Evolutionary conservation across 495 filamentous ascomycete species (phyloP).

Genomic region (Hypoxylon lenormandii): DNA sequence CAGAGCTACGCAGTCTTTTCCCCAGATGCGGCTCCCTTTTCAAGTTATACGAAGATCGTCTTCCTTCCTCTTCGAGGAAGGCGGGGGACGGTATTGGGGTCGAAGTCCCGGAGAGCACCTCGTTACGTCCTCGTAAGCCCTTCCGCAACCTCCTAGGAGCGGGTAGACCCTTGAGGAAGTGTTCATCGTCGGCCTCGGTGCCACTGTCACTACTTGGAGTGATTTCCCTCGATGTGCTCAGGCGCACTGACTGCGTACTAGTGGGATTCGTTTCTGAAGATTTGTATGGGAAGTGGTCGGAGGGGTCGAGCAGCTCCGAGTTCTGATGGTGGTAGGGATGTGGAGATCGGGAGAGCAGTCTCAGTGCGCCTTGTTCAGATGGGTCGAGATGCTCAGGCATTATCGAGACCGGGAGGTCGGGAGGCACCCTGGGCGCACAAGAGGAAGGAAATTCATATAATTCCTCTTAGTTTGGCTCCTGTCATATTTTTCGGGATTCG

Average conservation of each 20-base stretch:
- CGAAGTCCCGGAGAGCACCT: constrained; percentile 59
- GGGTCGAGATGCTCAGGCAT: constrained; percentile 59
- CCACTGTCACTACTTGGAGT: constrained; percentile 83
- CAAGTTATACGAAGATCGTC: constrained; percentile 35
- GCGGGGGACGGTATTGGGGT: constrained; percentile 72
- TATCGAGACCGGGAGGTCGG: constrained; percentile 42
- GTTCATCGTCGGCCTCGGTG: constrained; percentile 90
- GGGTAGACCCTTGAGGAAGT: constrained; percentile 81
- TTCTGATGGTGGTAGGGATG: constrained; percentile 77
- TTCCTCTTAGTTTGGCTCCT: constrained; percentile 13
- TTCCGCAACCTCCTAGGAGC: constrained; percentile 81
- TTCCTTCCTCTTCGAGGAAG: constrained; percentile 67
- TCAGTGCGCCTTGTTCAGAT: constrained; percentile 54
- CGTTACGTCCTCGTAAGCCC: constrained; percentile 71
- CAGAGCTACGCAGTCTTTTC: constrained; percentile 44
- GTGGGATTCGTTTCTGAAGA: constrained; percentile 24
- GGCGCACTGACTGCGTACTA: constrained; percentile 33
- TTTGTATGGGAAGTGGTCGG: constrained; percentile 46
- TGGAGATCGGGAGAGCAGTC: constrained; percentile 75
- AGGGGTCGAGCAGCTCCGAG: constrained; percentile 62
- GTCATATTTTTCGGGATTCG: constrained; percentile 22
- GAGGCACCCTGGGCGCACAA: constrained; percentile 31
- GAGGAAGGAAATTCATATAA: constrained; percentile 38
- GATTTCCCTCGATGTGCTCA: constrained; percentile 56
- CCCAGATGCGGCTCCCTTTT: constrained; percentile 41